Evolutionary conservation across 129 eudicot genomes (phyloP), one percentile per base, ranked within the genome.

Genomic region (Rutidosis leptorrhynchoides): DNA sequence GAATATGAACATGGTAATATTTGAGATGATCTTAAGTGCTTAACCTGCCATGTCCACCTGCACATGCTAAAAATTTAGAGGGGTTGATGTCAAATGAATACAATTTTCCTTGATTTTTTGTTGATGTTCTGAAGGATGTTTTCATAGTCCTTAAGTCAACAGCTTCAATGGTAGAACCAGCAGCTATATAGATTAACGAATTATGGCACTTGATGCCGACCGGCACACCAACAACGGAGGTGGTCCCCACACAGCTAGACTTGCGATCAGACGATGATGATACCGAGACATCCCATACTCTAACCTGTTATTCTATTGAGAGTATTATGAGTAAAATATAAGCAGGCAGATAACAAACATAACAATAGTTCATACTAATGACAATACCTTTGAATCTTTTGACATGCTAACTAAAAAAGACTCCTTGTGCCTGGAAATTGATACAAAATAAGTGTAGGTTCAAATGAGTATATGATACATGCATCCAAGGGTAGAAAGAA

Each of bases 131-230:
- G 69, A 77, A 83, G 55, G 69, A 90, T 61, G 71, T 77, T 60
- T 24, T 66, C 96, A 91, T 87, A 20, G 89, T 88, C 75, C 98
- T 83, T 55, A 91, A 79, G 80, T 91, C 98, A 76, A 91, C 75
- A 28, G 88, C 88, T 20, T 53, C 79, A 70, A 91, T 76, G 19
- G 96, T 75, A 42, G 84, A 77, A 69, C 94, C 95, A 67, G 85
- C 71, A 60, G 95, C 98, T 60, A 81, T 71, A 79, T 87, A 83
- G 58, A 91, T 35, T 78, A 91, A 69, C 0, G 95, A 83, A 65
- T 85, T 95, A 46, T 88, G 83, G 74, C 88, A 87, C 84, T 79
- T 91, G 78, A 87, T 78, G 59, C 80, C 88, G 51, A 79, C 83
- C 21, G 90, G 95, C 68, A 81, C 68, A 62, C 85, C 86, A 27